Conservation (phyloP, 2,329 filamentous ascomycete species). For the Harringtonia lauricola region DNA sequence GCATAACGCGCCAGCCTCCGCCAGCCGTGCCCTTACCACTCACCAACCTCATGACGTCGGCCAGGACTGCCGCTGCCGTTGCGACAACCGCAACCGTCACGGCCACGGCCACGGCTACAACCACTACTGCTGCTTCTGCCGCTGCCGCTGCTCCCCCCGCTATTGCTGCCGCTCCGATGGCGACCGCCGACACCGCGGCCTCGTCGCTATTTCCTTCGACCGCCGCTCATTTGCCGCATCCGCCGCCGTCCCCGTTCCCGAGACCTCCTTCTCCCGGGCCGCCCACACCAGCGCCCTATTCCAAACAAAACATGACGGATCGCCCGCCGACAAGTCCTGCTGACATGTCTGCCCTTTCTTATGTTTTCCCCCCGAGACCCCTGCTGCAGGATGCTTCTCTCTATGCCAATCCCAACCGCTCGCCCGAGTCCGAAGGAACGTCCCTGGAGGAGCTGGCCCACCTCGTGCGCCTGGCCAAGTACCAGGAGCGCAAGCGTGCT, state of each 20-base stretch:
- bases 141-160: background rate
- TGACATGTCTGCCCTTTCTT: conserved; percentile 31
- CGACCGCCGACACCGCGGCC: background rate
- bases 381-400: conserved; percentile 55
- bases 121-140: background rate
- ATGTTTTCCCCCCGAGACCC: conserved; percentile 32
- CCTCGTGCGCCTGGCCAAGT: conserved; percentile 64
- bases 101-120: conserved; percentile 13
- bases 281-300: background rate
- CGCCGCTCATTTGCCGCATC: background rate
- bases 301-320: background rate
- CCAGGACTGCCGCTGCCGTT: conserved; percentile 6
- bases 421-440: conserved; percentile 52
- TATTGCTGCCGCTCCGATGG: background rate
- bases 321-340: conserved; percentile 23
- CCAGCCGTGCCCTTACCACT: conserved; percentile 12
- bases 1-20: conserved; percentile 28
- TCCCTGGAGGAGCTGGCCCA: conserved; percentile 70
- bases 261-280: background rate
- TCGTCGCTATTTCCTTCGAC: too few relatives aligned
- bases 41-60: conserved; percentile 7
- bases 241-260: background rate
- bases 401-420: conserved; percentile 51
- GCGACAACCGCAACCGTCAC: conserved; percentile 11
- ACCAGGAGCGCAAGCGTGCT: conserved; percentile 70